Base-by-base conservation (phyloP, 2,329 filamentous ascomycete genomes). In the Talaromyces pinophilus region DNA sequence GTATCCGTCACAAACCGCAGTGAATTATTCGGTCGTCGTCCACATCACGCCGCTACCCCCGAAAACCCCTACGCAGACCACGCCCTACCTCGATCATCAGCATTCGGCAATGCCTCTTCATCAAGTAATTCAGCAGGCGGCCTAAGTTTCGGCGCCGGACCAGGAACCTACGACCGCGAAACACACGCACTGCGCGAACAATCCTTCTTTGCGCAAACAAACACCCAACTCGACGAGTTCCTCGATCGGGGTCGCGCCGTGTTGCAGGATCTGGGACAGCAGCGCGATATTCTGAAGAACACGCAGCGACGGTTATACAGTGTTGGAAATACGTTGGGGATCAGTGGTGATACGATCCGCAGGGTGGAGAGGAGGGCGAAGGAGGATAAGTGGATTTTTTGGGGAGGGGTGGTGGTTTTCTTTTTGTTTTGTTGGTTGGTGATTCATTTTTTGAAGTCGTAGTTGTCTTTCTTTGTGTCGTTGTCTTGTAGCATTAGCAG, bases 381-480 rank as follows among this genome's bases (percentile, higher is more conserved):
- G 78, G 91, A 98, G 82, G 95, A 99, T 78, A 98, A 97, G 81
- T 98, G 93, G 93, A 96, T 99, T 42, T 99, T 99, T 78, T 91
- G 91, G 85, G 90, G 83, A 0, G 93, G 95, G 0, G 92, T 94
- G 2, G 79, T 96, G 5, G 79, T 95, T 42, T 99, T 99, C 78
- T 91, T 98, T 73, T 75, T 86, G 44, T 99, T 99, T 76, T 97
- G 94, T 79, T 98, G 92, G 88, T 81, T 95, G 70, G 93, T 96
- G 65, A 76, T 99, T 75, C 91, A 93, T 79, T 98, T 87, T 76
- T 78, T 99, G 79, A 83, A 92, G 76, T 94, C 79, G 84, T 65
- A 62, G 22, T 10, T 40, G n/a, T 19, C 1, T 48, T 44, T 40
- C 15, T 17, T 50, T 15, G 35, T 59, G n/a, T 15, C 25, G 22